Base-by-base conservation (phyloP, 2,329 filamentous ascomycete species). In the Cordyceps cateniannulata region DNA sequence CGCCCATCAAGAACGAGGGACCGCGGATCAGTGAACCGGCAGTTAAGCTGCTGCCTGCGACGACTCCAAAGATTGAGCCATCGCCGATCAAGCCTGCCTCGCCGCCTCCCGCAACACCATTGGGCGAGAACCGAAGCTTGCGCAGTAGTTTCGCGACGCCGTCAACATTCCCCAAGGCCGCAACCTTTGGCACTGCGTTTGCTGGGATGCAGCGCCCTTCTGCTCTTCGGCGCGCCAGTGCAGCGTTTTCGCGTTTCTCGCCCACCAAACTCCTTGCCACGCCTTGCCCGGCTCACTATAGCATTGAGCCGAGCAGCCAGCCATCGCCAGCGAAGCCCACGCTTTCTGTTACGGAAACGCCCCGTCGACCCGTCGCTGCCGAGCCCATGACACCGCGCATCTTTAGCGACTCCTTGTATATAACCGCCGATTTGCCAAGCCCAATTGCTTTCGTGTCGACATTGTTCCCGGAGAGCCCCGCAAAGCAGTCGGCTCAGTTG, bases 81-180 rank as follows among this genome's bases (percentile, higher is more conserved):
- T 73, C 72, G 35, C 72, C 72, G 10, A 67, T 59, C 48, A 73
- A 73, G 64, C 68, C 70, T 3, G 59, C 63, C 5, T 66, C 66
- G 20, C 60, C 64, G 1, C 69, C 70, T 3, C 69, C 60, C 3
- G 55, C 70, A 9, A 67, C 72, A 2, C 68, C 69, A 4, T 59
- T 69, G 6, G 64, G 60, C 27, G 64, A 9, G 61, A 35, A 59
- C 25, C 57, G 52, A 24, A 44, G 10, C 7, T 18, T 50, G 14
- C 52, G 35, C 20, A 42, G 29, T 27, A 32, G 9, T 8, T 1
- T 27, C 14, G 35, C n/a, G 20, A 61, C 52, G 1, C 59, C 59
- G 38, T 61, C 59, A 6, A 56, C 59, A 7, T 57, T 61, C 14
- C 59, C 59, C 8, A 61, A 27, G 20, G 35, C 59, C 3, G 45